Percentiles rank a stretch among this genome's conserved stretches.
Conservation (phyloP, 2,329 filamentous ascomycete species). For the Aureobasidium sp. region DNA sequence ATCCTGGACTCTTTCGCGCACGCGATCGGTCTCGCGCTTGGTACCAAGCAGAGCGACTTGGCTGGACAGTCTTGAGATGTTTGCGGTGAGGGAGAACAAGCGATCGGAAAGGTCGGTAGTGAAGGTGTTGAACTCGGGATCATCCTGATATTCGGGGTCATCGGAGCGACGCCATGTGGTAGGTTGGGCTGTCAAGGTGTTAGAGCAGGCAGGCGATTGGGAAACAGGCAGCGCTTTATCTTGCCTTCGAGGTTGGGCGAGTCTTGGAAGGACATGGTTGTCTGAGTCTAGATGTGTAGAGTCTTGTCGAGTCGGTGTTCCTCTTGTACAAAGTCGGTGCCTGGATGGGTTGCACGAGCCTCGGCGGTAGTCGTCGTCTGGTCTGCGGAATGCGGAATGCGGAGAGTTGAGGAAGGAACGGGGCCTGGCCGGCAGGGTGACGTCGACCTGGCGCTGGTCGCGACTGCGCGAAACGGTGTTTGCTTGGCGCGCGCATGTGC, state of each 20-base stretch:
- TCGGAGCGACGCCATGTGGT: constrained; percentile 59
- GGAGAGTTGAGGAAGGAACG: constrained; percentile 4
- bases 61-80: constrained; percentile 74
- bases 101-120: constrained; percentile 78
- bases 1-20: constrained; percentile 83
- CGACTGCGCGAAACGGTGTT: not conserved
- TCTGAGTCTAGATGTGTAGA: not conserved
- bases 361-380: not conserved
- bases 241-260: constrained; percentile 18
- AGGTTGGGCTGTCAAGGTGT: constrained; percentile 45
- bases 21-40: constrained; percentile 80
- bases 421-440: not conserved
- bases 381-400: not conserved
- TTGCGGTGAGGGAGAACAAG: constrained; percentile 80
- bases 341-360: not conserved
- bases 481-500: constrained; percentile 9
- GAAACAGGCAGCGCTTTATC: not conserved
- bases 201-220: not conserved
- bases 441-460: not conserved
- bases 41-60: constrained; percentile 83
- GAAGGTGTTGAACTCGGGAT: constrained; percentile 81
- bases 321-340: not conserved
- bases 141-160: constrained; percentile 73
- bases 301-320: not conserved
- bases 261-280: constrained; percentile 20